Conservation (phyloP, 257 asterid genomes). For the Solanum piurae region DNA sequence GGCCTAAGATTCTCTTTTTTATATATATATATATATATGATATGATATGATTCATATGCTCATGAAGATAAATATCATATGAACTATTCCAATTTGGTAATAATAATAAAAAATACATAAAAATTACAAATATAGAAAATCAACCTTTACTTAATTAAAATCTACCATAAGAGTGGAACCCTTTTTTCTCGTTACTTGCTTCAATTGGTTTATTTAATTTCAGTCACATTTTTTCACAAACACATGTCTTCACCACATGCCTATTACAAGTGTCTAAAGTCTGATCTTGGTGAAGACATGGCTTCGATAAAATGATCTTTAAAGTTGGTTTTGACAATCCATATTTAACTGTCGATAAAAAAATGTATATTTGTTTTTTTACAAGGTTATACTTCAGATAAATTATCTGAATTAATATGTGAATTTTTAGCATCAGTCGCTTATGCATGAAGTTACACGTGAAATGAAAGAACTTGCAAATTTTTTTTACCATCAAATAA, state of each 20-base stretch:
- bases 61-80: too few species aligned
- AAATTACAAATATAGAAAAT: too few species aligned
- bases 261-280: background rate
- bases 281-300: background rate
- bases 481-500: background rate
- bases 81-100: background rate
- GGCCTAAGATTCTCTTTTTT: too few species aligned
- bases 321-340: too few species aligned
- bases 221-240: background rate
- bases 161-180: too few species aligned
- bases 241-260: background rate
- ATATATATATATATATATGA: too few species aligned
- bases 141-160: background rate
- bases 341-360: background rate
- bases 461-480: fast-evolving
- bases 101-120: background rate
- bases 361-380: too few species aligned
- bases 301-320: fast-evolving
- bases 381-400: background rate
- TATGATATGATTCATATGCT: too few species aligned
- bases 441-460: fast-evolving
- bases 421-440: background rate
- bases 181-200: too few species aligned
- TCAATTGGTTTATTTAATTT: background rate
- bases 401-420: too few species aligned